Evolutionary conservation across 2,329 filamentous ascomycete species (phyloP).

Genomic region (Exophiala oligosperma): DNA sequence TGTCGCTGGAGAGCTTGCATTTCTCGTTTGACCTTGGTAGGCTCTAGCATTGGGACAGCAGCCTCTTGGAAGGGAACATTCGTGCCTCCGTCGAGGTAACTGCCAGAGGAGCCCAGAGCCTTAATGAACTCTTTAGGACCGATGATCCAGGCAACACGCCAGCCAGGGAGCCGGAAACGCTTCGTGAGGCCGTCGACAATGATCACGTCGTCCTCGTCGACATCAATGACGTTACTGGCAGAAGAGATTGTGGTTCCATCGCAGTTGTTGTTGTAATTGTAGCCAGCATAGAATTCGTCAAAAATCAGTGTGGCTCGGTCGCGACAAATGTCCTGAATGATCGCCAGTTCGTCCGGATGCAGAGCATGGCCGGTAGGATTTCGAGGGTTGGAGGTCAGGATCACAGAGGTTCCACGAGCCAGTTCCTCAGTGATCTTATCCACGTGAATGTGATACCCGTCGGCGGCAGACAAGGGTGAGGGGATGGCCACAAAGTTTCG

Average conservation of each 20-base stretch:
- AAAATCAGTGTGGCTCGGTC: conserved; percentile 88
- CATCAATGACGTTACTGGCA: conserved; percentile 82
- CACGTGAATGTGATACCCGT: conserved; percentile 90
- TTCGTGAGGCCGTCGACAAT: conserved; percentile 96
- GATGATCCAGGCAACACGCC: conserved; percentile 95
- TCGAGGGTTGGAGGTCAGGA: conserved; percentile 90
- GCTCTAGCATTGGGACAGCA: conserved; percentile 89
- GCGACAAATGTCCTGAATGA: conserved; percentile 91
- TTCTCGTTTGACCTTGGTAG: conserved; percentile 73
- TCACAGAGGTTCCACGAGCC: conserved; percentile 79
- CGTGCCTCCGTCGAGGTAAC: conserved; percentile 90
- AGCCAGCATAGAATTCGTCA: conserved; percentile 95
- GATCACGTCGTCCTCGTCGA: conserved; percentile 86
- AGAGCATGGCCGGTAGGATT: conserved; percentile 93
- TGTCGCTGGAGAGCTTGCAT: conserved; percentile 88
- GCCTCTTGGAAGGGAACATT: conserved; percentile 96
- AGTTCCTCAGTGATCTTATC: conserved; percentile 93
- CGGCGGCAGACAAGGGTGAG: conserved; percentile 77
- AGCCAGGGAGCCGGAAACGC: conserved; percentile 92
- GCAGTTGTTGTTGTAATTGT: conserved; percentile 92
- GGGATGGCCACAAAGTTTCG: conserved; percentile 90
- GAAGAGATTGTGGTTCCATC: conserved; percentile 87
- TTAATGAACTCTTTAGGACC: conserved; percentile 96
- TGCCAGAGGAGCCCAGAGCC: conserved; percentile 88
- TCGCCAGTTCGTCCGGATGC: conserved; percentile 76